Evolutionary conservation across 495 filamentous ascomycete species (phyloP), one percentile per base, ranked within the genome.

Genomic region (Annulohypoxylon bovei): DNA sequence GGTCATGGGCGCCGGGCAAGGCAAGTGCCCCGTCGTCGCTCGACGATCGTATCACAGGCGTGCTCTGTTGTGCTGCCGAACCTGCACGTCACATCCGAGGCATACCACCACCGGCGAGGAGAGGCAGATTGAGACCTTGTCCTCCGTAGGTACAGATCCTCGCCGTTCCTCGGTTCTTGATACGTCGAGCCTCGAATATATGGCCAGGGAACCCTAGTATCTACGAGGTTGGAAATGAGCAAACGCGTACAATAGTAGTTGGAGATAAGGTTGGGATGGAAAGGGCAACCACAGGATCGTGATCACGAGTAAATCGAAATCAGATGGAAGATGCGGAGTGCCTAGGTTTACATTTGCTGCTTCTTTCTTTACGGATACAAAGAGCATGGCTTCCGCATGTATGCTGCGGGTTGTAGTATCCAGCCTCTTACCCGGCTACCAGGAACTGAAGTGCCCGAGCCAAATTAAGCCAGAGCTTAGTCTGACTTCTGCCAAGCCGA

Each of bases 1-100:
- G 35, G 61, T 30, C 35, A 60, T 50, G 62, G 44, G 30, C 61
- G 30, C 61, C 52, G 50, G n/a, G 39, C 52, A 63, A 39, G 58
- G 63, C 53, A 71, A 32, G 49, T 66, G 62, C 52, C 44, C 63
- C 68, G 62, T 67, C 28, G 53, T 50, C 12, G 1, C 37, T 56
- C n/a, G 63, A 49, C 59, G 63, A 67, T 67, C 63, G 50, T 61
- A 55, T 72, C 64, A 72, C 69, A 58, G 63, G 69, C 68, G 53
- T n/a, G n/a, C 12, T 35, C 35, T 20, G 42, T 18, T 37, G 40
- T 56, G 52, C 30, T 59, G 58, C 69, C 58, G 53, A 20, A 27
- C 44, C 42, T 44, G 46, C 52, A 60, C 54, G 32, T 66, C 58
- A 72, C 69, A 67, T 67, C 69, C 69, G 69, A 72, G 69, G 69